Percentiles rank a stretch among this genome's conserved stretches.
These are phyloP conservation scores for Podospora conica DNA, from an alignment of 495 filamentous ascomycete genomes.

Conservation along the genomic window DNA sequence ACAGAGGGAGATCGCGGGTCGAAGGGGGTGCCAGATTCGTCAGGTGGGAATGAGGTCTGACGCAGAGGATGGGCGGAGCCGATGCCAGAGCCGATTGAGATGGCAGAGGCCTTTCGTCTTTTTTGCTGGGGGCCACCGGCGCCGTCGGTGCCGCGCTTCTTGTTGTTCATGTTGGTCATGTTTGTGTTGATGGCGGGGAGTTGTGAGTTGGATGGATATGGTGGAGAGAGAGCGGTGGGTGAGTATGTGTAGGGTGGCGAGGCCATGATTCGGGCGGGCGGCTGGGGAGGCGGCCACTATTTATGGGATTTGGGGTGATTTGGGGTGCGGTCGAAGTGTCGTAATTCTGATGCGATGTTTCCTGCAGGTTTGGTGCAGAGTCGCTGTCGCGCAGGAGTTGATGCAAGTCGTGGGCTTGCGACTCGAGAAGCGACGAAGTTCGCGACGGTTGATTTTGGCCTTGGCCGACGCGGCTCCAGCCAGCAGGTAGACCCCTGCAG, in stretches of 20 bases:
- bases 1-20: constrained; percentile 60
- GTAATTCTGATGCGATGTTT: no score
- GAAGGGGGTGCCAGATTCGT: constrained; percentile 38
- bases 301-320: background rate
- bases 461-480: background rate
- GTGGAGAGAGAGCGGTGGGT: constrained; percentile 44
- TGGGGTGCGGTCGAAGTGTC: background rate
- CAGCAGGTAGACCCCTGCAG: background rate
- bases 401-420: background rate
- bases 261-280: constrained; percentile 43
- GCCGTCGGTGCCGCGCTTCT: constrained; percentile 52
- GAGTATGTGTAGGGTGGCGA: constrained; percentile 49
- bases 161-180: constrained; percentile 33
- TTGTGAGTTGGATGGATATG: constrained; percentile 41
- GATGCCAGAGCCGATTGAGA: constrained; percentile 38
- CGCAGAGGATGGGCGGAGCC: constrained; percentile 69
- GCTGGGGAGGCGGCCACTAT: background rate
- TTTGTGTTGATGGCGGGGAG: constrained; percentile 33
- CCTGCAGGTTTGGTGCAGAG: no score
- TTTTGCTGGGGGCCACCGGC: constrained; percentile 44
- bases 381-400: background rate
- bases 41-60: constrained; percentile 80
- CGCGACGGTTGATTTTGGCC: background rate
- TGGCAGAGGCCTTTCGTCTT: constrained; percentile 58
- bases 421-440: background rate